Percentiles rank a stretch among this genome's conserved stretches.
phyloP scores from a whole-genome alignment of 2,329 filamentous ascomycete species.

The Xylogone sp. region DNA sequence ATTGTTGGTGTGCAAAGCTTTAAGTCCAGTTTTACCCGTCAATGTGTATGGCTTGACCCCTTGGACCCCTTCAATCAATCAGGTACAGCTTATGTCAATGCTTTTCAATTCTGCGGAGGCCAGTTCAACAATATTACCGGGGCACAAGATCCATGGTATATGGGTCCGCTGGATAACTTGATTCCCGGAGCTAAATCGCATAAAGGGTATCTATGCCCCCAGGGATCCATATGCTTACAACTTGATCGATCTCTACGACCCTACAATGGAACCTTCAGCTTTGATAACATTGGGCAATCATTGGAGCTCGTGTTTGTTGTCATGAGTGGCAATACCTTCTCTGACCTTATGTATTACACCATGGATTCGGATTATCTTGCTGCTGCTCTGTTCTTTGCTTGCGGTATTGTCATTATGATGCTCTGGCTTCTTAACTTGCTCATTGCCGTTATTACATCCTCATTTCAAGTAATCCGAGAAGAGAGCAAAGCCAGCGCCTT shows the following conservation, averaged over 20 bases:
- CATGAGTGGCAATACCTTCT: conserved; percentile 97
- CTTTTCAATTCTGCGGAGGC: conserved; percentile 81
- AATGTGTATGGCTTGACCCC: conserved; percentile 75
- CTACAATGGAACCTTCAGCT: conserved; percentile 81
- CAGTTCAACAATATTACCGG: conserved; percentile 62
- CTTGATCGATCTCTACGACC: conserved; percentile 58
- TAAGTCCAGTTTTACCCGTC: conserved; percentile 74
- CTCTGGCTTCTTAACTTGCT: conserved; percentile 93
- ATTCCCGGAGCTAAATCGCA: conserved; percentile 45
- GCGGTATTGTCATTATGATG: conserved; percentile 83
- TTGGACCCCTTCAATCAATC: conserved; percentile 45
- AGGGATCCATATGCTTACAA: conserved; percentile 78
- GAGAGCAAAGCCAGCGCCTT: conserved; percentile 95
- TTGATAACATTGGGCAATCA: conserved; percentile 91
- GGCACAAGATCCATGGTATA: conserved; percentile 63
- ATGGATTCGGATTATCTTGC: conserved; percentile 88
- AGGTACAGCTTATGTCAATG: conserved; percentile 55
- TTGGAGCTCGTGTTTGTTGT: conserved; percentile 94
- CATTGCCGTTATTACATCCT: conserved; percentile 97
- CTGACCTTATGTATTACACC: conserved; percentile 90
- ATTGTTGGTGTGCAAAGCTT: conserved; percentile 97
- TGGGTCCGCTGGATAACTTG: conserved; percentile 38
- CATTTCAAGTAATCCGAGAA: conserved; percentile 96
- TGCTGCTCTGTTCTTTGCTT: conserved; percentile 73
- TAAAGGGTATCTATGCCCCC: conserved; percentile 88